Percentiles rank a stretch among this genome's conserved stretches.
phyloP scores from a whole-genome alignment of 139 green algal species.

The Monoraphidium neglectum region DNA sequence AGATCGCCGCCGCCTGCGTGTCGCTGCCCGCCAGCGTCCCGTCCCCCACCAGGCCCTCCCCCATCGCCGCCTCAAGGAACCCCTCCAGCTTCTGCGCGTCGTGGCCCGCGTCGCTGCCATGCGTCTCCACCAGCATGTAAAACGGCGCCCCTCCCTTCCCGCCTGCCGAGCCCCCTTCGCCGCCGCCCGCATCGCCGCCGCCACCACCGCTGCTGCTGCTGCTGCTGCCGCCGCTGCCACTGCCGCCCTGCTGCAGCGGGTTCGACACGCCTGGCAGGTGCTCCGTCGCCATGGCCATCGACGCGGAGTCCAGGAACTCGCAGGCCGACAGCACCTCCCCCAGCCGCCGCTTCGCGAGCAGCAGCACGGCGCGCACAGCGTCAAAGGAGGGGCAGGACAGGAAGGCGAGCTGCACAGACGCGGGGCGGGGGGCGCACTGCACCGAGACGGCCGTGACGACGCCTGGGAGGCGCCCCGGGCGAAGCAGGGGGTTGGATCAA shows the following conservation, averaged over 20 bases:
- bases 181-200: neutral
- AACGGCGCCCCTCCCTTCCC: slow-evolving; percentile 53
- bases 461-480: too few species aligned
- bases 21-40: slow-evolving; percentile 51
- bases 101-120: slow-evolving; percentile 72
- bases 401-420: slow-evolving; percentile 77
- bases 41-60: slow-evolving; percentile 37
- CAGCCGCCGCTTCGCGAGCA: slow-evolving; percentile 59
- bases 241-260: slow-evolving; percentile 48
- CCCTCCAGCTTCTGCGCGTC: slow-evolving; percentile 79
- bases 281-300: slow-evolving; percentile 56
- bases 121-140: slow-evolving; percentile 93
- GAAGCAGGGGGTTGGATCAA: too few species aligned
- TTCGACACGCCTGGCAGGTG: slow-evolving; percentile 61
- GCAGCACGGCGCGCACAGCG: slow-evolving; percentile 61
- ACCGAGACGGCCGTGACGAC: slow-evolving; percentile 85
- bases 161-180: neutral
- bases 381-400: slow-evolving; percentile 69
- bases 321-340: slow-evolving; percentile 88
- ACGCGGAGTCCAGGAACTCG: slow-evolving; percentile 92
- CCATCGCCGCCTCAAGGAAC: slow-evolving; percentile 74
- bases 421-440: slow-evolving; percentile 65
- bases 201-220: slow-evolving; percentile 12
- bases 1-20: slow-evolving; percentile 78
- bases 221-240: slow-evolving; percentile 2